Percentiles rank a stretch among this genome's conserved stretches.
Conservation (phyloP, 176 grass and related monocot genomes). For the Cymbopogon citratus region DNA sequence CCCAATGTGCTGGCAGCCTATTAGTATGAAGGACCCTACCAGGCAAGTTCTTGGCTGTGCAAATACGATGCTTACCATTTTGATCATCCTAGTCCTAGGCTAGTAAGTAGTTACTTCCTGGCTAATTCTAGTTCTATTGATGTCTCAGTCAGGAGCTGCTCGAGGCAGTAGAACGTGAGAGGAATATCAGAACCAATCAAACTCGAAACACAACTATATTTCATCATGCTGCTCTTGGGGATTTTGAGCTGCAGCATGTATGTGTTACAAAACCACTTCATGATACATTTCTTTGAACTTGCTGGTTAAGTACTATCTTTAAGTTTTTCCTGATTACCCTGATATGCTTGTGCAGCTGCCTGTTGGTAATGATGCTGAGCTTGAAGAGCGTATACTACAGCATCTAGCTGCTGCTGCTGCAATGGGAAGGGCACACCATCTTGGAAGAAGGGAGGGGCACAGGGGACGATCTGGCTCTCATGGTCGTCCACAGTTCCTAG, state of each 20-base stretch:
- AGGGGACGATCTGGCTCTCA: conserved; percentile 46
- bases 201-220: conserved; percentile 54
- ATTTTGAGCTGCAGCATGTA: conserved; percentile 85
- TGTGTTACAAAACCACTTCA: conserved; percentile 27
- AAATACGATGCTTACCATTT: conserved; percentile 2
- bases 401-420: conserved; percentile 73
- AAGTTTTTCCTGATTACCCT: conserved; percentile 2
- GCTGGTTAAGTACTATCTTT: neutral
- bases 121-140: conserved; percentile 1
- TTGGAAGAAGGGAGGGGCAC: conserved; percentile 72
- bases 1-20: conserved; percentile 90
- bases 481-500: conserved; percentile 46
- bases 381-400: conserved; percentile 83
- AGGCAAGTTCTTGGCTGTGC: conserved; percentile 49
- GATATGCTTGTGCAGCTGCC: conserved; percentile 49
- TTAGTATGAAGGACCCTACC: conserved; percentile 82
- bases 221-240: conserved; percentile 71
- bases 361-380: conserved; percentile 63
- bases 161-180: conserved; percentile 64
- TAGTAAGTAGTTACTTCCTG: conserved; percentile 4
- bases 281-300: conserved; percentile 1
- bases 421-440: conserved; percentile 56
- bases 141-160: conserved; percentile 78
- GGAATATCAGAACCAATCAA: conserved; percentile 61
- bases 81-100: conserved; percentile 51